phyloP scores from a whole-genome alignment of 2,329 filamentous ascomycete genomes.

The Dactylellina leptospora region DNA sequence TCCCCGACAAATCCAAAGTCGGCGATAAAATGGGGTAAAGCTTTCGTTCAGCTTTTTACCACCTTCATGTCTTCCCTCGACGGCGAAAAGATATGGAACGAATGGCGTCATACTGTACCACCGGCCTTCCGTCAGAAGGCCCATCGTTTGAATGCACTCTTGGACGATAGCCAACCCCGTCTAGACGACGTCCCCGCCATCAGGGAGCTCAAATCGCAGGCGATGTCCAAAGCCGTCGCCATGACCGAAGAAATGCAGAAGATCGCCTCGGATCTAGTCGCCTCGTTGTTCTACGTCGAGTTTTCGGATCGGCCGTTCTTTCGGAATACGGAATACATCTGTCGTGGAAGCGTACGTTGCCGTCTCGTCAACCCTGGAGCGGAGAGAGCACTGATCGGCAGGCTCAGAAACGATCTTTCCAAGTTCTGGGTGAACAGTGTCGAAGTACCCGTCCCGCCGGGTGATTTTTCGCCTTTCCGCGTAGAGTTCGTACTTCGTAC shows the following conservation, averaged over 20 bases:
- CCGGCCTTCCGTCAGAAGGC: neutral
- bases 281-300: neutral
- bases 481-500: neutral
- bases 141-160: neutral
- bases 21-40: neutral
- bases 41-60: conserved; percentile 1
- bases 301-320: neutral
- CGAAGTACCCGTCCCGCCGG: neutral
- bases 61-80: neutral
- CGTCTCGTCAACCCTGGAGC: neutral
- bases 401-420: neutral
- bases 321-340: neutral
- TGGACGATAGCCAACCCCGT: neutral
- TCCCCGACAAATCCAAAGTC: neutral
- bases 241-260: neutral
- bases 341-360: neutral
- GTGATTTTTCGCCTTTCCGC: neutral
- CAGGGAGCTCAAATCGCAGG: neutral
- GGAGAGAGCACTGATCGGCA: neutral
- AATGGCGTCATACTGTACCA: neutral
- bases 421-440: neutral
- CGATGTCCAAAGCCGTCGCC: neutral
- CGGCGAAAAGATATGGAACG: neutral
- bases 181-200: neutral
- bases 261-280: neutral